phyloP scores from a whole-genome alignment of 2,329 filamentous ascomycete species.

The Pezicula radicicola region DNA sequence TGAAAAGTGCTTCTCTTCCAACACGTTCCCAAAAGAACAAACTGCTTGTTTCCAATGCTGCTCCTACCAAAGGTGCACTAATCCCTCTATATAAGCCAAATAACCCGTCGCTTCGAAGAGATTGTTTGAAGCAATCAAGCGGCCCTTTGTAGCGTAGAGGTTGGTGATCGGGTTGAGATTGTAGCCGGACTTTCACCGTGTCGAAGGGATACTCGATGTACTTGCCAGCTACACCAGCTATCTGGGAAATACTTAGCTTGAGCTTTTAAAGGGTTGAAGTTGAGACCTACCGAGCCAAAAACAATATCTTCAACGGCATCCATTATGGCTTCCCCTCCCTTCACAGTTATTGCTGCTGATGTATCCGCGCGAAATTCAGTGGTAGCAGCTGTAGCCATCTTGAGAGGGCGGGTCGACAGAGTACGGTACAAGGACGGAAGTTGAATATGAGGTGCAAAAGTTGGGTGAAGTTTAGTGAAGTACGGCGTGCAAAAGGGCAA shows the following conservation, averaged over 20 bases:
- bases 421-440: neutral
- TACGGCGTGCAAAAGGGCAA: no score
- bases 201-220: constrained; percentile 99
- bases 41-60: constrained; percentile 87
- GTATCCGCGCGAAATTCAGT: constrained; percentile 14
- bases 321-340: constrained; percentile 23
- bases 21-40: constrained; percentile 89
- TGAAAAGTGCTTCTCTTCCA: constrained; percentile 63
- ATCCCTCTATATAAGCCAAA: constrained; percentile 81
- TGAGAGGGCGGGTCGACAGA: constrained; percentile 1
- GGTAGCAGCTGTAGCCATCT: constrained; percentile 21
- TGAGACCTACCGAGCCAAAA: constrained; percentile 73
- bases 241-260: constrained; percentile 36
- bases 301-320: constrained; percentile 79
- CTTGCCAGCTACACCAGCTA: constrained; percentile 86
- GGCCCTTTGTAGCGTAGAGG: constrained; percentile 83
- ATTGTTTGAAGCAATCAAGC: constrained; percentile 89
- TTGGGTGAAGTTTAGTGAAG: no score
- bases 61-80: constrained; percentile 84
- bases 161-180: constrained; percentile 86
- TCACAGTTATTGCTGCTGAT: constrained; percentile 9
- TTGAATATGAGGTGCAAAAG: neutral
- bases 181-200: constrained; percentile 94
- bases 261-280: neutral
- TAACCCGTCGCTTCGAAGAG: constrained; percentile 75